A percentile compares a stretch with the other conserved stretches of the same genome.
phyloP scores from a whole-genome alignment of 2,329 filamentous ascomycete genomes.

The Simplicillium aogashimaense region DNA sequence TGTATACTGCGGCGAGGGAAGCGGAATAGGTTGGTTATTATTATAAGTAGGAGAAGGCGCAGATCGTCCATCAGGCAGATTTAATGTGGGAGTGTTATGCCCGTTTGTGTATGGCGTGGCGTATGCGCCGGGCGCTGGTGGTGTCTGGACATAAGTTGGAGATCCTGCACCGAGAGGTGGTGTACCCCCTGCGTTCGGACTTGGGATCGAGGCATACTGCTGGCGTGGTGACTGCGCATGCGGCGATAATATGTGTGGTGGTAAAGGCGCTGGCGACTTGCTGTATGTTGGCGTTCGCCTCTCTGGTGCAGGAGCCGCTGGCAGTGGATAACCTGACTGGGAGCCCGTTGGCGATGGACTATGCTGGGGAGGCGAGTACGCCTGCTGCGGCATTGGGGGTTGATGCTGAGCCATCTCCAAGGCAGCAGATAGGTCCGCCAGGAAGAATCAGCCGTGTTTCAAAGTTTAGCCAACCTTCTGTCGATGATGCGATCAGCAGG shows the following conservation, averaged over 20 bases:
- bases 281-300: slow-evolving; percentile 56
- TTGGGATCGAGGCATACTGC: slow-evolving; percentile 29
- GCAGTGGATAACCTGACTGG: slow-evolving; percentile 44
- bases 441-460: slow-evolving; percentile 2
- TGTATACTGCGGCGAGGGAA: slow-evolving; percentile 16
- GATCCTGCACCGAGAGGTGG: slow-evolving; percentile 26
- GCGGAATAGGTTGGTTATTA: slow-evolving; percentile 15
- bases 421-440: slow-evolving; percentile 2
- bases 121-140: slow-evolving; percentile 20
- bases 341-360: slow-evolving; percentile 51
- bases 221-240: no score
- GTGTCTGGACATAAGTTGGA: slow-evolving; percentile 23
- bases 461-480: slow-evolving; percentile 5
- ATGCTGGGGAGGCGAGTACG: slow-evolving; percentile 54
- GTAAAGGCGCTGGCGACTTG: slow-evolving; percentile 56
- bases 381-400: slow-evolving; percentile 37
- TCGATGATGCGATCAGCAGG: slow-evolving; percentile 27
- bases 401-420: slow-evolving; percentile 50
- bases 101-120: slow-evolving; percentile 28
- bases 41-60: slow-evolving; percentile 21
- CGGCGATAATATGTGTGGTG: slow-evolving; percentile 44
- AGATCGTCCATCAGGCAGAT: slow-evolving; percentile 21
- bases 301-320: slow-evolving; percentile 35
- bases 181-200: slow-evolving; percentile 31
- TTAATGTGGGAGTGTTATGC: slow-evolving; percentile 23